A percentile compares a stretch with the other conserved stretches of the same genome.
Conservation (phyloP, 164 flowering plant species). For the Nymphaea thermarum region DNA sequence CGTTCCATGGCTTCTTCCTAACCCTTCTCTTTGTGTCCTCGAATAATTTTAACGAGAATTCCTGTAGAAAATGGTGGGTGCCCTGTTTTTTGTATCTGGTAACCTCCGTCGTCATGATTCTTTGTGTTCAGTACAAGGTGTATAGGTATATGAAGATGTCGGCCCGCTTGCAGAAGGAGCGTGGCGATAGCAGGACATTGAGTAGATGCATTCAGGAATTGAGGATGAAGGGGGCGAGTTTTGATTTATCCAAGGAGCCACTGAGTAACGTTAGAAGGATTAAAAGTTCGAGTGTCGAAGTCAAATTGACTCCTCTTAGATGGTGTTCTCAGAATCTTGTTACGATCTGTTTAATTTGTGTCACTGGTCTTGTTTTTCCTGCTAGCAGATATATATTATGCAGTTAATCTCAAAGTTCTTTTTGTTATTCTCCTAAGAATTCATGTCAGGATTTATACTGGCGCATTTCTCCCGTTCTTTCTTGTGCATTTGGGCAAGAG, state of each 20-base stretch:
- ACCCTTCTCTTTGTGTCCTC: slow-evolving; percentile 52
- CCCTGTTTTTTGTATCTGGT: slow-evolving; percentile 33
- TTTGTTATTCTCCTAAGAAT: not conserved
- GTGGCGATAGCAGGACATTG: slow-evolving; percentile 43
- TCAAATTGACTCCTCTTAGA: slow-evolving; percentile 69
- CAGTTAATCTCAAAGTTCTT: slow-evolving; percentile 6
- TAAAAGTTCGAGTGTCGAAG: slow-evolving; percentile 93
- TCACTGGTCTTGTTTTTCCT: slow-evolving; percentile 51
- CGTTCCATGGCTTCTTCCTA: slow-evolving; percentile 54
- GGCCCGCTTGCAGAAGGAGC: slow-evolving; percentile 46
- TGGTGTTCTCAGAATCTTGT: slow-evolving; percentile 51
- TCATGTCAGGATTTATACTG: too few relatives aligned
- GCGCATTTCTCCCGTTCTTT: not conserved
- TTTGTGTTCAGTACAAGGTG: slow-evolving; percentile 56
- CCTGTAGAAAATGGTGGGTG: slow-evolving; percentile 65
- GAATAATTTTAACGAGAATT: slow-evolving; percentile 3
- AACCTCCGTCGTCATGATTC: slow-evolving; percentile 39
- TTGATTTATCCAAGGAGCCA: slow-evolving; percentile 70
- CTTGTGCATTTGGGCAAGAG: too few relatives aligned
- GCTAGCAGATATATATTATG: slow-evolving; percentile 52
- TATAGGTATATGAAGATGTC: slow-evolving; percentile 53
- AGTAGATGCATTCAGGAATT: slow-evolving; percentile 60
- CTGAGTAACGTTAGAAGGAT: slow-evolving; percentile 33
- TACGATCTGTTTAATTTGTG: slow-evolving; percentile 45
- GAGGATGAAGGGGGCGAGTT: slow-evolving; percentile 94